A percentile compares a stretch with the other conserved stretches of the same genome.
These are phyloP conservation scores for Fusarium irregulare DNA, from an alignment of 2,329 filamentous ascomycete genomes.

Conservation along the genomic window DNA sequence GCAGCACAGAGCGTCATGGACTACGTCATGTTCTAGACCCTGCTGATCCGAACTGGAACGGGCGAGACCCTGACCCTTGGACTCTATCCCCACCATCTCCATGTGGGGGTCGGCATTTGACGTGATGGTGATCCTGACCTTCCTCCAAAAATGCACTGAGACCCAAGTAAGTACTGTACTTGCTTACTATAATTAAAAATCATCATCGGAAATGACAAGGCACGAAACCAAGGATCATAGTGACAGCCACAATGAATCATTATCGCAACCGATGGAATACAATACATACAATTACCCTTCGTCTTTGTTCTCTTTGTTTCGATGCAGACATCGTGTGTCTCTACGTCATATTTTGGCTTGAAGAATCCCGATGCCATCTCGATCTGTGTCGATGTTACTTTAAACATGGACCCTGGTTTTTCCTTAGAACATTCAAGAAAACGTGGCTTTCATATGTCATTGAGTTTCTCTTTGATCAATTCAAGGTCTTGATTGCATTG, in stretches of 20 bases:
- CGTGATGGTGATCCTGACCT: not conserved
- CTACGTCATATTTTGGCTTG: slow-evolving; percentile 14
- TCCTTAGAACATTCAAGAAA: slow-evolving; percentile 3
- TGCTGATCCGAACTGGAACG: slow-evolving; percentile 4
- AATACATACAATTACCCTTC: not conserved
- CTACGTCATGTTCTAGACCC: slow-evolving; percentile 28
- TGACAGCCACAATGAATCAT: slow-evolving; percentile 26
- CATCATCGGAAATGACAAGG: not conserved
- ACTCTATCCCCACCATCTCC: not conserved
- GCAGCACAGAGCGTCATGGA: slow-evolving; percentile 14
- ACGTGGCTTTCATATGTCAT: not conserved
- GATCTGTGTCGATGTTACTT: not conserved
- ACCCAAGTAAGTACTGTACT: not conserved
- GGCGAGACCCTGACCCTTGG: slow-evolving; percentile 13
- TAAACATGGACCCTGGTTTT: not conserved
- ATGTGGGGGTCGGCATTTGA: slow-evolving; percentile 4
- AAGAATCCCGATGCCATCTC: not conserved
- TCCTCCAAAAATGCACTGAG: not conserved
- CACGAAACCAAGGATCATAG: not conserved
- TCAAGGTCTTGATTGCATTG: not conserved
- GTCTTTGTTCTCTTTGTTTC: not conserved
- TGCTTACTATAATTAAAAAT: not conserved
- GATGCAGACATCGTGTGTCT: not conserved
- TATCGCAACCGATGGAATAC: not conserved
- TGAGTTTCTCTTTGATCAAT: not conserved